Base-by-base conservation (phyloP, 768 basidiomycete species). In the Tephrocybe rancida region DNA sequence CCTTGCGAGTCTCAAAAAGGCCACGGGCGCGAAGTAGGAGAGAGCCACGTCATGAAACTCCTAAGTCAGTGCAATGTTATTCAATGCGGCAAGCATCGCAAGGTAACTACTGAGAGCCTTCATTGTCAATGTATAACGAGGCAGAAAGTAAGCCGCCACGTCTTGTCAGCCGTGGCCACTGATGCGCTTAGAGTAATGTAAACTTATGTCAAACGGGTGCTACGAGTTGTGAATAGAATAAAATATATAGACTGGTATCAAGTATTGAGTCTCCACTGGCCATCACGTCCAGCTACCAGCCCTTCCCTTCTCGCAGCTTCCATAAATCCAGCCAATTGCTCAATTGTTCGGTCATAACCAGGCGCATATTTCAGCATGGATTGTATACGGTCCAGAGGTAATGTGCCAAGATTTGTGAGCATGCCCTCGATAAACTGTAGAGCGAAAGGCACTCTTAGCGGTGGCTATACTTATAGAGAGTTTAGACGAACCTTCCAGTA, bases 391-490 rank as follows among this genome's bases (percentile, higher is more conserved):
- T 91, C 88, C 39, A 91, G 63, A 1, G 88, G 80, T 14, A 95
- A 76, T 2, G 83, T 67, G 9, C 89, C 90, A 39, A 98, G 74
- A 66, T 94, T 95, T 49, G 85, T 93, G 52, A 97, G 85, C 88
- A 94, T 93, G 25, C 90, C 92, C 70, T 92, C 87, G 55, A 95
- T 90, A 70, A 88, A 95, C 89, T 92, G 55, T 5, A 45, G 7
- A 42, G 26, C 27, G 37, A 25, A 26, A 47, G 29, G 13, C 21
- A 13, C 32, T 37, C 18, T 45, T 48, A 50, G 41, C 21, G 45
- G 44, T 26, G 11, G 16, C 19, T 19, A 18, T n/a, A 19, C 26
- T 9, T 27, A 52, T 6, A 44, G 38, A 27, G 22, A 29, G 34
- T 42, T 42, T 21, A 29, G 44, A 74, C 69, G 6, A 48, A 86